Percentiles rank a stretch among this genome's conserved stretches.
phyloP scores from a whole-genome alignment of 352 stramenopile species.

The Peronospora farinosa region DNA sequence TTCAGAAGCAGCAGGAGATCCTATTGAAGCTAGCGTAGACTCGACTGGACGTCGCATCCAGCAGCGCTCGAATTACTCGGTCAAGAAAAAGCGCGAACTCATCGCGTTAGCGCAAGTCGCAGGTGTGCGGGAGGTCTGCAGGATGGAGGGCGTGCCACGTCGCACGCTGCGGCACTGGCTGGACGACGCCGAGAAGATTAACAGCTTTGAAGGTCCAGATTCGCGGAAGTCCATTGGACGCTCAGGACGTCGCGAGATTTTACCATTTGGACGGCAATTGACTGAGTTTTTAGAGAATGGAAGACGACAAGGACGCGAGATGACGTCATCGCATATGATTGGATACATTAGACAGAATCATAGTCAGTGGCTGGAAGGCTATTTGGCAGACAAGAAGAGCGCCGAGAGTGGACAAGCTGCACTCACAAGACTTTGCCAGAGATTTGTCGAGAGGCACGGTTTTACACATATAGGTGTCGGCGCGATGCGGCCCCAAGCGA shows the following conservation, averaged over 20 bases:
- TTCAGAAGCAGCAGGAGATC: constrained; percentile 4
- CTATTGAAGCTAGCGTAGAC: constrained; percentile 8
- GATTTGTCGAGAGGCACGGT: constrained; percentile 34
- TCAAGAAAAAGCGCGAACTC: constrained; percentile 42
- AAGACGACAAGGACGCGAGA: constrained; percentile 18
- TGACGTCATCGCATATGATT: constrained; percentile 43
- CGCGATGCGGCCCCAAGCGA: background rate
- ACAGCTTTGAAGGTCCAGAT: constrained; percentile 32
- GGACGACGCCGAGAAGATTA: constrained; percentile 42
- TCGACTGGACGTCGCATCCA: constrained; percentile 15
- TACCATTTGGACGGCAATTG: constrained; percentile 31
- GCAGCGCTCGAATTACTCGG: constrained; percentile 35
- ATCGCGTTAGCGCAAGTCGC: constrained; percentile 32
- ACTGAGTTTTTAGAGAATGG: constrained; percentile 27
- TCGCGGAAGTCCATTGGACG: constrained; percentile 39
- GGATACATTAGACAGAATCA: constrained; percentile 34
- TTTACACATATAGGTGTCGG: constrained; percentile 13
- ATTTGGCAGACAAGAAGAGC: constrained; percentile 38
- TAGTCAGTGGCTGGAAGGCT: constrained; percentile 29
- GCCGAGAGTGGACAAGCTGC: constrained; percentile 38
- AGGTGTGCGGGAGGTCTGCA: constrained; percentile 34
- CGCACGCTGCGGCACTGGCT: constrained; percentile 39
- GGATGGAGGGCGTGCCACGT: constrained; percentile 32
- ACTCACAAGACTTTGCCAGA: constrained; percentile 33
- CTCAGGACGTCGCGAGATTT: constrained; percentile 33